Evolutionary conservation across 2,329 filamentous ascomycete genomes (phyloP), one percentile per base, ranked within the genome.

Genomic region (Sphaerostilbella broomeana): DNA sequence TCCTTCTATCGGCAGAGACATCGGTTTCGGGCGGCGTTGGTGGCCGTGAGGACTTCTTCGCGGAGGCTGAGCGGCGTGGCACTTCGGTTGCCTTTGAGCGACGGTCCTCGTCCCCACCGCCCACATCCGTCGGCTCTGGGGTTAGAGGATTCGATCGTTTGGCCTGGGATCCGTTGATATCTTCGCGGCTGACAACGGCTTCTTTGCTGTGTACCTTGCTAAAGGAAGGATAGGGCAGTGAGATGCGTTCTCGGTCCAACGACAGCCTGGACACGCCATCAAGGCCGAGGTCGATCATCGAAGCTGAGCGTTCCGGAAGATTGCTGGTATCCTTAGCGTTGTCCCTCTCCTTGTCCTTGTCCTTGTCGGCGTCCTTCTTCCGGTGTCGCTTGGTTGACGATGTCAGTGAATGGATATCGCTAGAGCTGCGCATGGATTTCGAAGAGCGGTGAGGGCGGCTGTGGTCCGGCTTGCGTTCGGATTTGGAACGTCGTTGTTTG

Each of bases 161-260:
- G 19, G 39, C 46, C 17, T 40, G 40, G 13, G 43, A 50, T 6
- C 49, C 43, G 15, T 62, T 57, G 34, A 75, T 49, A 38, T 76
- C 70, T 31, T 80, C 75, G 37, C 68, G 69, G 55, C 77, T 81
- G 48, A 77, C 72, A 38, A 95, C 77, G 30, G 79, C 77, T 65
- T 95, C 90, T 61, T 88, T 92, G 69, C 87, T 94, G 61, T 94
- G 86, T 10, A 84, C 84, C 64, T 94, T 95, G 64, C 85, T 92
- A 62, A 94, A 87, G 9, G 74, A 73, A 2, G 88, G 86, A 57
- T 95, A 94, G 6, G 86, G 82, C 28, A 84, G 57, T 45, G 72
- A 74, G 22, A 68, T 58, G 19, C 70, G 69, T 38, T 72, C 67
- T 44, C 59, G 64, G 30, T 62, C 58, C 16, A 64, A 45, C 16